A percentile compares a stretch with the other conserved stretches of the same genome.
phyloP scores from a whole-genome alignment of 2,329 filamentous ascomycete species.

The Pseudogymnoascus sp. region DNA sequence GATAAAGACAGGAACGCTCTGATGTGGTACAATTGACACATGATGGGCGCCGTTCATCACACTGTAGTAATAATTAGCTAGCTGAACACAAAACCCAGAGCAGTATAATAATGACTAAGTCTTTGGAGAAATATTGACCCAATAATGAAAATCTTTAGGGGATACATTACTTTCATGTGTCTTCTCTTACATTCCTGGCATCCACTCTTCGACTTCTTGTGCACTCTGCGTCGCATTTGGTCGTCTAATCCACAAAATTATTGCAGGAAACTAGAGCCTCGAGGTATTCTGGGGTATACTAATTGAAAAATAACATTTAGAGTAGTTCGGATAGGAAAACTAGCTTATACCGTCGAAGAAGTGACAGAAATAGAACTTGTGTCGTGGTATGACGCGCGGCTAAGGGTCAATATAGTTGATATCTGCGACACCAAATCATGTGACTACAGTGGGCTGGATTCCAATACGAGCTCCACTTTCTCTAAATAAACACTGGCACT shows the following conservation, averaged over 20 bases:
- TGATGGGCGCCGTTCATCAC: slow-evolving; percentile 29
- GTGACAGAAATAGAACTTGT: not conserved
- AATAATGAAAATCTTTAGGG: not conserved
- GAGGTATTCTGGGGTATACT: not conserved
- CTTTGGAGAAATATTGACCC: not conserved
- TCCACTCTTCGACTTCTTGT: slow-evolving; percentile 34
- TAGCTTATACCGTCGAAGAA: not conserved
- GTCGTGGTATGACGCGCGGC: slow-evolving; percentile 7
- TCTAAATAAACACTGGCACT: not conserved
- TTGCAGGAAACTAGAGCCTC: not conserved
- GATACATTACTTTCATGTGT: slow-evolving; percentile 31
- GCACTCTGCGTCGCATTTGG: slow-evolving; percentile 24
- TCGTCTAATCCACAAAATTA: not conserved
- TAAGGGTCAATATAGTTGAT: not conserved
- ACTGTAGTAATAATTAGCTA: slow-evolving; percentile 19
- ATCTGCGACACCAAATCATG: slow-evolving; percentile 1
- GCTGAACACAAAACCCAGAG: not conserved
- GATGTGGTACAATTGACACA: slow-evolving; percentile 28
- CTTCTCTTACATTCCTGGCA: slow-evolving; percentile 33
- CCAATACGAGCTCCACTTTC: not conserved
- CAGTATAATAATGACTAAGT: not conserved
- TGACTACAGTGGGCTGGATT: not conserved
- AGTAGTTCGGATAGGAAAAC: not conserved
- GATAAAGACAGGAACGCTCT: slow-evolving; percentile 18
- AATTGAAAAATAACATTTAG: not conserved